These are phyloP conservation scores for Fermentozyma sake DNA, from an alignment of 1,139 yeast genomes.

Conservation along the genomic window DNA sequence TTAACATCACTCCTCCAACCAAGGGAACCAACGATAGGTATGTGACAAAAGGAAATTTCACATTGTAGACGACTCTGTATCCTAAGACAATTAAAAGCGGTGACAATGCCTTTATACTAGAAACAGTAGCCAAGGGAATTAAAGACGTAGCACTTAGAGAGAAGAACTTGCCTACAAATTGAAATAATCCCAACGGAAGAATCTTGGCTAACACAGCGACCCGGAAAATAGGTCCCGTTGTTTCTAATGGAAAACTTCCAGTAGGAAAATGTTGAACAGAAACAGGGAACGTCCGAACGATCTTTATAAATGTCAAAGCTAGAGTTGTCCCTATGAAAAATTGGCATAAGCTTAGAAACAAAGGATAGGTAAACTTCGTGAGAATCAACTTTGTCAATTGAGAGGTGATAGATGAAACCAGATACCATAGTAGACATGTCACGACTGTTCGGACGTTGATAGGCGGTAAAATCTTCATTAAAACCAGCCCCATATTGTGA, in stretches of 20 bases:
- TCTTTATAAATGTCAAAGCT: constrained; percentile 19
- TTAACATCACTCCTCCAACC: constrained; percentile 34
- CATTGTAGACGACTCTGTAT: constrained; percentile 29
- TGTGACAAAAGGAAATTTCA: constrained; percentile 30
- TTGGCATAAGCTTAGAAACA: constrained; percentile 48
- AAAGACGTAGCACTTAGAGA: constrained; percentile 37
- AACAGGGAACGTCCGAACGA: constrained; percentile 18
- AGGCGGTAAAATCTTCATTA: too few species aligned
- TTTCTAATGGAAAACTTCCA: constrained; percentile 27
- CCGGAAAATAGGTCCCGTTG: constrained; percentile 18
- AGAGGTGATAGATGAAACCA: constrained; percentile 43
- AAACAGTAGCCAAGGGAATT: constrained; percentile 36
- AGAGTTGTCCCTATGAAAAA: constrained; percentile 36
- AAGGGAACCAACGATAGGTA: constrained; percentile 35
- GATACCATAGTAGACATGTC: constrained; percentile 42
- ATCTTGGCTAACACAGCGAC: constrained; percentile 22
- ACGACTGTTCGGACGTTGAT: constrained; percentile 27
- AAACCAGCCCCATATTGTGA: too few species aligned
- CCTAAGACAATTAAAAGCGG: constrained; percentile 36
- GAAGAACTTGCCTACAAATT: constrained; percentile 34
- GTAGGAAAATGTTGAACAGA: constrained; percentile 21
- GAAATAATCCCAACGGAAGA: constrained; percentile 37
- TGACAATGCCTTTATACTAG: constrained; percentile 37
- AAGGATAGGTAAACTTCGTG: constrained; percentile 41
- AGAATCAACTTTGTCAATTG: constrained; percentile 44